Evolutionary conservation across 2,329 filamentous ascomycete species (phyloP), one percentile per base, ranked within the genome.

Genomic region (Colletotrichum trifolii): DNA sequence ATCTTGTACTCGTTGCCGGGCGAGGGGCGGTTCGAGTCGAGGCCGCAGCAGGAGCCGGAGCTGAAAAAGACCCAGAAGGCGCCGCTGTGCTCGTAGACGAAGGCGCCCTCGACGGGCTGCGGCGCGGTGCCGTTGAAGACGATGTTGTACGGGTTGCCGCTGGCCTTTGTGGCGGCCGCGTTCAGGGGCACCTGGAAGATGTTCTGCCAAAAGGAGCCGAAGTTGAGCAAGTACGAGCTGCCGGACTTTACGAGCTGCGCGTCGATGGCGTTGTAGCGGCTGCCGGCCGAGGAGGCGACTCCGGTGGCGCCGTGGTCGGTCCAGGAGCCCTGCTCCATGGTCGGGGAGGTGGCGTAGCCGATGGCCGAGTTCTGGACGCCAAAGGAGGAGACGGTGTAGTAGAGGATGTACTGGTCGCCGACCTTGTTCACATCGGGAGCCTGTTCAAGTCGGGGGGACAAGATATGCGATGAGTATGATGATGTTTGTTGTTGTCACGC

Each of bases 141-240:
- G 54, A 90, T 75, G 55, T 88, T 82, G 62, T 80, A 72, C 1
- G 72, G 65, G 8, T 55, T 61, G 5, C 71, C 68, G 2, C 72
- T 64, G 4, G 71, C 70, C 25, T 72, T 74, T 10, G 73, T 76
- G 8, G 74, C 72, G 2, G 73, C 69, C 38, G 72, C 72, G 40
- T 69, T 72, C 74, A 91, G 82, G 40, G 78, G 72, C 1, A 87
- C 85, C 71, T 87, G 85, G 77, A 86, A 90, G 64, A 92, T 81
- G 71, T 88, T 85, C 7, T 78, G 74, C 88, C 89, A 93, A 81
- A 91, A 92, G 11, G 87, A 90, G 33, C 89, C 90, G 67, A 91
- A 92, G 65, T 81, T 86, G 72, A 89, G 76, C 62, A 82, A 81
- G 69, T 83, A 83, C 2, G 69, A 68, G 12, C 64, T 73, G 8